Conservation (phyloP, 2,329 filamentous ascomycete species). For the Colletotrichum chrysophilum region DNA sequence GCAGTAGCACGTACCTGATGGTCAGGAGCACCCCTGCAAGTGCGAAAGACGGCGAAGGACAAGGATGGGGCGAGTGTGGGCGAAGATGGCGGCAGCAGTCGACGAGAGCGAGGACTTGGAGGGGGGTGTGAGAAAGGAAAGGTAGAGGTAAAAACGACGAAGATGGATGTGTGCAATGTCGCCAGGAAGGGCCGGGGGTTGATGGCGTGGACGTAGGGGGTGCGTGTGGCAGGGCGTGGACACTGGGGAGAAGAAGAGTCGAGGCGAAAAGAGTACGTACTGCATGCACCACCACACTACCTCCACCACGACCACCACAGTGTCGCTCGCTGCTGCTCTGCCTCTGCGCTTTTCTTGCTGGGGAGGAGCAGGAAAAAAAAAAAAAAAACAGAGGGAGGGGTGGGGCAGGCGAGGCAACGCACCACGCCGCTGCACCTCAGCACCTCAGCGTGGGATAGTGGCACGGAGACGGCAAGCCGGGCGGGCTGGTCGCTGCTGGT, state of each 20-base stretch:
- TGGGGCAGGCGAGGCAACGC: neutral
- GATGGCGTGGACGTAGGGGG: neutral
- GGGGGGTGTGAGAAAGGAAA: neutral
- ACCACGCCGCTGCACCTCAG: neutral
- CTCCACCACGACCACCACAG: neutral
- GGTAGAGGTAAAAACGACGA: neutral
- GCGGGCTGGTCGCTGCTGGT: slow-evolving; percentile 5
- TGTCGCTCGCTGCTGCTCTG: neutral
- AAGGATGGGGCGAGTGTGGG: neutral
- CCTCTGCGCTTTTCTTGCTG: neutral
- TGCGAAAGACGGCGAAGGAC: neutral
- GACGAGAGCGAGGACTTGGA: neutral
- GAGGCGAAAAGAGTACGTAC: neutral
- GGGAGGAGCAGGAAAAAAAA: neutral
- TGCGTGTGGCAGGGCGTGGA: neutral
- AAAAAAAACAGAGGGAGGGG: neutral
- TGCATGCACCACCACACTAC: neutral
- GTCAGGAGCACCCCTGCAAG: slow-evolving; percentile 19
- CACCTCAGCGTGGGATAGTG: slow-evolving; percentile 10
- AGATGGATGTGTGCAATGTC: neutral
- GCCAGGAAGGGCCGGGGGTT: neutral
- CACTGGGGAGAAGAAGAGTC: neutral
- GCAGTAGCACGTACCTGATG: slow-evolving; percentile 22
- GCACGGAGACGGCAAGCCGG: slow-evolving; percentile 20
- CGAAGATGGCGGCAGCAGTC: neutral